These are phyloP conservation scores for Salix viminalis DNA, from an alignment of 345 rosid species.

Conservation along the genomic window DNA sequence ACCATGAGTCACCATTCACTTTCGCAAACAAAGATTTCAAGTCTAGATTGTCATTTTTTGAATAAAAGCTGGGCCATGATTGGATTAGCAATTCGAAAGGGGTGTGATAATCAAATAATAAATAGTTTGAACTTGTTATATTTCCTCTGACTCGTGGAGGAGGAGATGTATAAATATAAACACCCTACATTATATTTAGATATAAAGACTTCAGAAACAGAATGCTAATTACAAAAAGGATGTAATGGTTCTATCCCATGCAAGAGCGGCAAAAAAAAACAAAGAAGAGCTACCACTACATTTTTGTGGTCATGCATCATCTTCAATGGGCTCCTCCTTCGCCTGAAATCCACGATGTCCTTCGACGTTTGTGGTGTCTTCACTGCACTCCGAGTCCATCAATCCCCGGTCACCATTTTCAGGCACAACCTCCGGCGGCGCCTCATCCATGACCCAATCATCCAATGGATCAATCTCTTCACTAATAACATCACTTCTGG, in stretches of 20 bases:
- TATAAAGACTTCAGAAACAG: background rate
- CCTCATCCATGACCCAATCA: conserved; percentile 18
- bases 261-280: background rate
- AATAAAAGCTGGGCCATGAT: too few species aligned
- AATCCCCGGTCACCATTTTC: background rate
- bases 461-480: conserved; percentile 27
- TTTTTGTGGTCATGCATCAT: background rate
- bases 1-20: background rate
- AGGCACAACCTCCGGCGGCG: background rate
- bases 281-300: background rate
- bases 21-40: too few species aligned
- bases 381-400: background rate
- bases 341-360: background rate
- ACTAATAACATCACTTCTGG: background rate
- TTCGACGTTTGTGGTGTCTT: background rate
- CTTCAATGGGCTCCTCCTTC: background rate
- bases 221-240: background rate
- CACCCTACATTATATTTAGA: background rate
- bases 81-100: too few species aligned
- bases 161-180: background rate
- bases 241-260: background rate
- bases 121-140: too few species aligned
- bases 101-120: too few species aligned
- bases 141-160: background rate
- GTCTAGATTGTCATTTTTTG: too few species aligned